A percentile compares a stretch with the other conserved stretches of the same genome.
These are phyloP conservation scores for Cyclotella choctawhatcheeana DNA, from an alignment of 108 stramenopile species.

Conservation along the genomic window DNA sequence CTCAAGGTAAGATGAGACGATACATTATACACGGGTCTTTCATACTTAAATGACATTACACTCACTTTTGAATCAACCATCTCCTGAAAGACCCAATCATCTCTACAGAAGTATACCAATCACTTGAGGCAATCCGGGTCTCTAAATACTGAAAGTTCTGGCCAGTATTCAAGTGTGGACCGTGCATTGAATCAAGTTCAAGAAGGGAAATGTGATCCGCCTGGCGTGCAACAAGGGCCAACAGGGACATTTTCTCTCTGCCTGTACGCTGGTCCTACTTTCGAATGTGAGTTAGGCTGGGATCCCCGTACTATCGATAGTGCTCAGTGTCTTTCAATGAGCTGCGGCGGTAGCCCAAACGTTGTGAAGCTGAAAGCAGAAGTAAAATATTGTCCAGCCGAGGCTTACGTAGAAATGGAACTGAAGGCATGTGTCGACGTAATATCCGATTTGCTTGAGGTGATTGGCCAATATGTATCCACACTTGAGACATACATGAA, in stretches of 20 bases:
- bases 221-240: neutral
- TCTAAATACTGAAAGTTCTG: neutral
- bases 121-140: conserved; percentile 9
- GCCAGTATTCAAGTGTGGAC: conserved; percentile 6
- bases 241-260: neutral
- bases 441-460: neutral
- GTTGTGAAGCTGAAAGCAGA: neutral
- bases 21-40: neutral
- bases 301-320: neutral
- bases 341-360: neutral
- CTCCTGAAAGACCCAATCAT: neutral
- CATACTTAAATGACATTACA: neutral
- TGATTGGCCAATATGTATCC: neutral
- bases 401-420: neutral
- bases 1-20: conserved; percentile 2
- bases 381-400: neutral
- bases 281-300: neutral
- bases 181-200: neutral
- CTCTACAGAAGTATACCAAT: neutral
- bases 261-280: neutral
- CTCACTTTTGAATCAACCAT: neutral
- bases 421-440: neutral
- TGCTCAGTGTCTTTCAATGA: too few relatives aligned
- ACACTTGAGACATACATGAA: neutral
- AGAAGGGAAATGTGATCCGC: neutral